These are phyloP conservation scores for Penicillium verrucosum DNA, from an alignment of 2,329 filamentous ascomycete genomes.

Conservation along the genomic window DNA sequence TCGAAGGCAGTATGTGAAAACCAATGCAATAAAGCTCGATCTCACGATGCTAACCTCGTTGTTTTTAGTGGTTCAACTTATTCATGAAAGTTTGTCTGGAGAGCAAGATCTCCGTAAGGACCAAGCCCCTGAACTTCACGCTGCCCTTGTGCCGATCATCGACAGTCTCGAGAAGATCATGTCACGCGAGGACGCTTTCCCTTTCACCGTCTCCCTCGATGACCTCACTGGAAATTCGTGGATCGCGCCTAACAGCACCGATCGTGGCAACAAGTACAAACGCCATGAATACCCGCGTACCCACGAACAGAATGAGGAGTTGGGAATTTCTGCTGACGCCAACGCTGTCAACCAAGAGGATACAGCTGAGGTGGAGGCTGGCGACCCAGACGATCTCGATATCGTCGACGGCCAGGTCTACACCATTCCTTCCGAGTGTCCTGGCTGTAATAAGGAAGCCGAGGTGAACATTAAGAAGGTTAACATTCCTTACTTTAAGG, in stretches of 20 bases:
- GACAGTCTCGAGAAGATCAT: conserved; percentile 72
- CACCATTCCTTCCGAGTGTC: conserved; percentile 85
- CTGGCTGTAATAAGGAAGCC: conserved; percentile 90
- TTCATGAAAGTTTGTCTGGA: conserved; percentile 75
- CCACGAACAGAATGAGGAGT: conserved; percentile 76
- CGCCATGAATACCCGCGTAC: conserved; percentile 81
- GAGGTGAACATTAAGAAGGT: conserved; percentile 33
- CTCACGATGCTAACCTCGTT: not conserved
- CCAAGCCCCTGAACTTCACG: conserved; percentile 71
- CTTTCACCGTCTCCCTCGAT: conserved; percentile 83
- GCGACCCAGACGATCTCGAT: conserved; percentile 66
- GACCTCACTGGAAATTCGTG: conserved; percentile 95
- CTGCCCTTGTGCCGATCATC: conserved; percentile 75
- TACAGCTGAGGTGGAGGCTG: conserved; percentile 32
- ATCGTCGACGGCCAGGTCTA: conserved; percentile 92
- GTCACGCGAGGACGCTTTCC: conserved; percentile 69
- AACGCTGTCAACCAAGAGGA: conserved; percentile 34
- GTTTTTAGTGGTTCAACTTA: conserved; percentile 61
- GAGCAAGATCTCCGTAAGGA: conserved; percentile 80
- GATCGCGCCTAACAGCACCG: conserved; percentile 76
- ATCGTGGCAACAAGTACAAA: conserved; percentile 82
- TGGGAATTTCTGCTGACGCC: conserved; percentile 64
- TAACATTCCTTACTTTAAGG: conserved; percentile 69
- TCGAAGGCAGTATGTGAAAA: conserved; percentile 63
- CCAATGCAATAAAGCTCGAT: not conserved